phyloP scores from a whole-genome alignment of 2,329 filamentous ascomycete species.

The Diaporthe humulicola region DNA sequence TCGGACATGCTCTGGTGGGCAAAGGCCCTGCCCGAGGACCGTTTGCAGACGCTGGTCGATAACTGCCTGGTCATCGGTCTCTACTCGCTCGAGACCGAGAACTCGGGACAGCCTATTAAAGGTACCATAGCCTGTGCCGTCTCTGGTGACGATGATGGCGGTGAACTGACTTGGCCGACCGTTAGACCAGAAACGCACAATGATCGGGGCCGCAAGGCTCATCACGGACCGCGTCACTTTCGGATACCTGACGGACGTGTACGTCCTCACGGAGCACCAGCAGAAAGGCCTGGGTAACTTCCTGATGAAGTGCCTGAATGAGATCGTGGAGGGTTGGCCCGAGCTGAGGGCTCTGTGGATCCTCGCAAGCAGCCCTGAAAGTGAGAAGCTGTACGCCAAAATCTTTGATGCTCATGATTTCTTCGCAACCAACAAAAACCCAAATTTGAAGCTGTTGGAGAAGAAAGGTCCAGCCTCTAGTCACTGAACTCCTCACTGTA shows the following conservation, averaged over 20 bases:
- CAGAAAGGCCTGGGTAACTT: slow-evolving; percentile 74
- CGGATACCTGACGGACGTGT: slow-evolving; percentile 79
- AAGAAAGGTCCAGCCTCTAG: slow-evolving; percentile 51
- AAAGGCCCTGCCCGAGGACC: slow-evolving; percentile 60
- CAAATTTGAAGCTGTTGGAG: slow-evolving; percentile 51
- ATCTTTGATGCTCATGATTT: slow-evolving; percentile 56
- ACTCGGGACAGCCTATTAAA: slow-evolving; percentile 40
- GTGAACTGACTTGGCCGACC: not conserved
- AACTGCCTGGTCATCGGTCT: slow-evolving; percentile 73
- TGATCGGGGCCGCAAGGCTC: slow-evolving; percentile 72
- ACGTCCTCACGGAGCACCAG: slow-evolving; percentile 71
- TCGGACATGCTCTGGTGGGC: slow-evolving; percentile 74
- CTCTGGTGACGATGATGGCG: not conserved
- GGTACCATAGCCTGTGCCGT: not conserved
- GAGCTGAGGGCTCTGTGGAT: slow-evolving; percentile 71
- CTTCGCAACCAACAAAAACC: slow-evolving; percentile 22
- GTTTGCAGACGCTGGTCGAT: slow-evolving; percentile 65
- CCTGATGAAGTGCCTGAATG: slow-evolving; percentile 72
- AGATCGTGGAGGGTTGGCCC: slow-evolving; percentile 68
- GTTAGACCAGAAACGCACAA: slow-evolving; percentile 32
- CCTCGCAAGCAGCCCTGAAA: slow-evolving; percentile 56
- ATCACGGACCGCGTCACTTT: slow-evolving; percentile 79
- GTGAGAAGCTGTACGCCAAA: slow-evolving; percentile 60
- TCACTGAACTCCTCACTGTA: not conserved
- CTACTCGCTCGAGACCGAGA: slow-evolving; percentile 53